Percentiles rank a stretch among this genome's conserved stretches.
These are phyloP conservation scores for Nemania sp. DNA, from an alignment of 2,329 filamentous ascomycete genomes.

Conservation along the genomic window DNA sequence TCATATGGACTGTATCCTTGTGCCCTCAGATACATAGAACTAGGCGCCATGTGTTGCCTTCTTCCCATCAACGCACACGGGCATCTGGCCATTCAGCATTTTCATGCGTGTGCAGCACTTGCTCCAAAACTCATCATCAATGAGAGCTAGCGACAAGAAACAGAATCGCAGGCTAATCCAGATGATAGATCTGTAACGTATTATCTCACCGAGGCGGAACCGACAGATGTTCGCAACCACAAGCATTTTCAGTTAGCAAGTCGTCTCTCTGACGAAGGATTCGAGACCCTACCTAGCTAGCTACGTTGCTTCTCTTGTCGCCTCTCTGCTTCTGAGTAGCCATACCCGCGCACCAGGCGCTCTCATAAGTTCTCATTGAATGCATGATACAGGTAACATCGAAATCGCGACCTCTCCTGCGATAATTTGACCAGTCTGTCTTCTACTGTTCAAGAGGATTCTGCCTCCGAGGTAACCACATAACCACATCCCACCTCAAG, in stretches of 20 bases:
- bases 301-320: constrained; percentile 21
- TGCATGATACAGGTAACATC: constrained; percentile 2
- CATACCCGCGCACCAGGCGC: background rate
- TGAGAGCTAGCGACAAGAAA: background rate
- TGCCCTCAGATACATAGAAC: background rate
- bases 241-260: background rate
- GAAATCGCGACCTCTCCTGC: background rate
- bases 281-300: background rate
- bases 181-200: background rate
- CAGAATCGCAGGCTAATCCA: background rate
- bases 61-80: background rate
- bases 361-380: background rate
- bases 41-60: background rate
- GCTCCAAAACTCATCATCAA: background rate
- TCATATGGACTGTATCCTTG: background rate
- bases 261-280: background rate
- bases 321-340: background rate
- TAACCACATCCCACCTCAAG: constrained; percentile 1
- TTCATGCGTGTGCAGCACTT: background rate
- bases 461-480: background rate
- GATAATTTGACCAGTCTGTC: background rate
- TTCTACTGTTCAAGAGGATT: background rate
- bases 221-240: background rate
- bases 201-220: constrained; percentile 5
- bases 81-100: background rate